A percentile compares a stretch with the other conserved stretches of the same genome.
phyloP scores from a whole-genome alignment of 2,329 filamentous ascomycete species.

The Neonectria coccinea region DNA sequence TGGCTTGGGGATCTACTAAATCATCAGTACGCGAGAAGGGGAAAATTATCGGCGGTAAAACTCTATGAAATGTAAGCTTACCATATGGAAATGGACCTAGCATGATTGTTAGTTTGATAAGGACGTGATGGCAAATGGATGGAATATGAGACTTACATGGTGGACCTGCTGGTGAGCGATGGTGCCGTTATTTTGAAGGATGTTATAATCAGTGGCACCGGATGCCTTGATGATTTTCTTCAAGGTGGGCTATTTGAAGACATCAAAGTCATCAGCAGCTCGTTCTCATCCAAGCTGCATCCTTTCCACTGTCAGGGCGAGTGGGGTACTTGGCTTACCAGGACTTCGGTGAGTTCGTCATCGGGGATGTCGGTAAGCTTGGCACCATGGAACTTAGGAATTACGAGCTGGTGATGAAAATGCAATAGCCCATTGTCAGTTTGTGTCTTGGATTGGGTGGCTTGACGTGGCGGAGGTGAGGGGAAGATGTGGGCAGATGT shows the following conservation, averaged over 20 bases:
- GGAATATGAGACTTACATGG: conserved; percentile 72
- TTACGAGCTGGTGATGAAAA: conserved; percentile 76
- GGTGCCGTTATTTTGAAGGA: conserved; percentile 94
- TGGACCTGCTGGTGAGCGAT: conserved; percentile 93
- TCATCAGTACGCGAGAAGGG: conserved; percentile 22
- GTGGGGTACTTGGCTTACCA: conserved; percentile 64
- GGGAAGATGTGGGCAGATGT: not conserved
- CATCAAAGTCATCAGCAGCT: conserved; percentile 15
- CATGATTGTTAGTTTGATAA: conserved; percentile 17
- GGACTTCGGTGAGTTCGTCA: conserved; percentile 82
- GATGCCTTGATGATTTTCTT: conserved; percentile 87
- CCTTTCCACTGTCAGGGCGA: not conserved
- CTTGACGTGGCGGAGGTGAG: conserved; percentile 8
- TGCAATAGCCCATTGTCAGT: conserved; percentile 21
- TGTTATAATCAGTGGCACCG: conserved; percentile 86
- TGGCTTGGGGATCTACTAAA: conserved; percentile 89
- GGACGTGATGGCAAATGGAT: not conserved
- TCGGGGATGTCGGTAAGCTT: conserved; percentile 95
- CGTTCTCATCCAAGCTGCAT: not conserved
- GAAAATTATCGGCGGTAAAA: not conserved
- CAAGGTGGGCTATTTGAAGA: conserved; percentile 58
- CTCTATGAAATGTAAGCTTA: conserved; percentile 53
- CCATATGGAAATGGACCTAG: conserved; percentile 94
- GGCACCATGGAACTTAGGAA: conserved; percentile 92
- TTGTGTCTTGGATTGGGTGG: not conserved